Evolutionary conservation across 2,329 filamentous ascomycete genomes (phyloP).

Genomic region (Fusarium papillatum): DNA sequence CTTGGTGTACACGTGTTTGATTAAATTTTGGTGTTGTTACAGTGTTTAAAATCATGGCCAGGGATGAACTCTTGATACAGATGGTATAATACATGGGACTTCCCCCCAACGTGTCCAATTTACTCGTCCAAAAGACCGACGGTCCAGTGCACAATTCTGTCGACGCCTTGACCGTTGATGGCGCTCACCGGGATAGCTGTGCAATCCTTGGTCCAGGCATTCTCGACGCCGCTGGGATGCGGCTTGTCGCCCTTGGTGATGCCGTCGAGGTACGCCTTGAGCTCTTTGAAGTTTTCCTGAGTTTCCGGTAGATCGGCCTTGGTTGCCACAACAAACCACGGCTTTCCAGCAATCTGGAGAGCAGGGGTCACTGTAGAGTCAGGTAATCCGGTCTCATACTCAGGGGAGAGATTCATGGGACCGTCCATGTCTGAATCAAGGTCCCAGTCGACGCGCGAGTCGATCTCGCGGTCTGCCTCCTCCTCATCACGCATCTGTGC

Average conservation of each 20-base stretch:
- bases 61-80: constrained; percentile 33
- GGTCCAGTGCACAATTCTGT: constrained; percentile 80
- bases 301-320: constrained; percentile 90
- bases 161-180: constrained; percentile 87
- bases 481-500: constrained; percentile 82
- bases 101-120: neutral
- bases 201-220: constrained; percentile 72
- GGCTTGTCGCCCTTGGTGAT: constrained; percentile 72
- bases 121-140: constrained; percentile 74
- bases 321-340: constrained; percentile 96
- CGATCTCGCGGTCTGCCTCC: constrained; percentile 74
- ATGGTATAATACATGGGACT: constrained; percentile 39
- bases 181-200: constrained; percentile 89
- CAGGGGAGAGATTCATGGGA: constrained; percentile 42
- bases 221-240: constrained; percentile 79
- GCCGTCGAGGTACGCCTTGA: constrained; percentile 79
- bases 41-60: constrained; percentile 31
- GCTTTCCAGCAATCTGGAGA: constrained; percentile 91
- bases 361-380: constrained; percentile 44
- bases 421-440: constrained; percentile 60
- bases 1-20: constrained; percentile 35
- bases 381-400: constrained; percentile 26
- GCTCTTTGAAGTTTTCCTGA: constrained; percentile 78
- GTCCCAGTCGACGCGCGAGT: constrained; percentile 69
- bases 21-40: constrained; percentile 39